phyloP scores from a whole-genome alignment of 2,329 filamentous ascomycete genomes.

The Cercospora zeae-maydis region DNA sequence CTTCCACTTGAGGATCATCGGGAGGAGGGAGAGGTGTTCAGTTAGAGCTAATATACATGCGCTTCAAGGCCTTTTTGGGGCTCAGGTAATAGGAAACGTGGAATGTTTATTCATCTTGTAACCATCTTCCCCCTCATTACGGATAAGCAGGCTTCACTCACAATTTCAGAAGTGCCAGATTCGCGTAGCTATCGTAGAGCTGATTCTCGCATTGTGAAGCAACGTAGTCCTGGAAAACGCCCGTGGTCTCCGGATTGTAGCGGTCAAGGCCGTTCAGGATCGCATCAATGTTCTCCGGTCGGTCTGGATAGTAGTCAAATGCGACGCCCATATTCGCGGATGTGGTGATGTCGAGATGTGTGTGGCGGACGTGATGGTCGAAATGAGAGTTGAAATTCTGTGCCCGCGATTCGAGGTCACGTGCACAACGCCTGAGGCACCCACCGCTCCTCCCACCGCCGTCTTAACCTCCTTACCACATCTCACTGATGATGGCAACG shows the following conservation, averaged over 20 bases:
- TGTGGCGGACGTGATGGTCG: neutral
- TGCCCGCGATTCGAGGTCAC: conserved; percentile 1
- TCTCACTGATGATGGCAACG: neutral
- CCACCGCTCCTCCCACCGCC: neutral
- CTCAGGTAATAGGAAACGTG: conserved; percentile 99
- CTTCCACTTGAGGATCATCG: neutral
- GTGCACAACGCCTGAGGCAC: neutral
- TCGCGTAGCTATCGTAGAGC: conserved; percentile 94
- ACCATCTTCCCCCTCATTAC: conserved; percentile 13
- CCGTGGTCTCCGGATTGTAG: conserved; percentile 97
- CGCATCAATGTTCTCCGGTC: conserved; percentile 84
- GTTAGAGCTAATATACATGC: conserved; percentile 68
- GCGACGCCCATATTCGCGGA: conserved; percentile 45
- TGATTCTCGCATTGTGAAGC: conserved; percentile 90
- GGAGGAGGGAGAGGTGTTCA: conserved; percentile 48
- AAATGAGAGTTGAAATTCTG: conserved; percentile 12
- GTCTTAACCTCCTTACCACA: neutral
- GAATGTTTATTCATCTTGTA: conserved; percentile 73
- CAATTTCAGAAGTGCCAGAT: conserved; percentile 94
- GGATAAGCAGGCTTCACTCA: conserved; percentile 54
- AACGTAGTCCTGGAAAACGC: conserved; percentile 90
- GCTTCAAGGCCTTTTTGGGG: conserved; percentile 55
- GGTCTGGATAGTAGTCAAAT: conserved; percentile 85
- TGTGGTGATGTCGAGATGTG: neutral
- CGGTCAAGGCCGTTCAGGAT: conserved; percentile 97